Base-by-base conservation (phyloP, 2,329 filamentous ascomycete species). In the Venturia pyrina region DNA sequence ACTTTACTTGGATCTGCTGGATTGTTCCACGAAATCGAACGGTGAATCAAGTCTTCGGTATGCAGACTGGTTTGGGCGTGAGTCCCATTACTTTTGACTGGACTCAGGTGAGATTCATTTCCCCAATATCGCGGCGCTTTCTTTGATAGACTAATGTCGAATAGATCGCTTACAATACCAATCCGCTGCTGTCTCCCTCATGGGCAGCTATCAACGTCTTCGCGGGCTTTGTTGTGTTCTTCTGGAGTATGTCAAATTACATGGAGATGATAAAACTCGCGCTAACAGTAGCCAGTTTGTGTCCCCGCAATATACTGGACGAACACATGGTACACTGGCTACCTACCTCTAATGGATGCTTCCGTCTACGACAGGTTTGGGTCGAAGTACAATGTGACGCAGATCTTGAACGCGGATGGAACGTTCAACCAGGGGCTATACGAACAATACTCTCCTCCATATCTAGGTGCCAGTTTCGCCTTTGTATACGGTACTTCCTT, bases 21-120 rank as follows among this genome's bases (percentile, higher is more conserved):
- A 83, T 90, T 65, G 84, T 83, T 1, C 89, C 89, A 0, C 79
- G 90, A 63, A 90, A 84, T 67, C 79, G 84, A 0, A 77, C 89
- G 8, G 75, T 91, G 46, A 92, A 91, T 69, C 88, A 91, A 72
- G 72, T 91, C 0, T 91, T 91, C 70, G 89, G 89, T 1, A 87
- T 87, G 1, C 81, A 80, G 62, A 88, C 85, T 0, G 89, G 89
- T 0, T 68, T 91, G 4, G 89, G 86, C 0, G 72, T 91, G 37
- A 76, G 91, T 7, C 88, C 89, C 1, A 84, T 66, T 28, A 66
- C 64, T n/a, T 64, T 67, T 21, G 66, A 67, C 28, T 67, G 66
- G 66, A 67, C 64, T 13, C 48, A 53, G 48, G 48, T 53, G 21
- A 13, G 21, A 15, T 24, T 24, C n/a, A 21, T 15, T 13, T 28